phyloP scores from a whole-genome alignment of 2,329 filamentous ascomycete species.

The Thermoascus crustaceus region DNA sequence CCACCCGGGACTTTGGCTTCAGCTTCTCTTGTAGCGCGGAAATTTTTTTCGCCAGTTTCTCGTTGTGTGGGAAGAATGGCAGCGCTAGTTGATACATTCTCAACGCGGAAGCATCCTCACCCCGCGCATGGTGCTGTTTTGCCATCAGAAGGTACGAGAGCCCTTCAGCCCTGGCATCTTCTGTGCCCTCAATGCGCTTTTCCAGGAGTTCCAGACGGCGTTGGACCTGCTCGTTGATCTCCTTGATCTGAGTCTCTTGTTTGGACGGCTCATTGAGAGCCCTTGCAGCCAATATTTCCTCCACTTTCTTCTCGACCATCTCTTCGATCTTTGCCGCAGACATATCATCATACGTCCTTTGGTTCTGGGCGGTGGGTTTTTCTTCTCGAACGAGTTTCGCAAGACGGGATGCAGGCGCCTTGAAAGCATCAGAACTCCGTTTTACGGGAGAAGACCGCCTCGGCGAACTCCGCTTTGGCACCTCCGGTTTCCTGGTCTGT shows the following conservation, averaged over 20 bases:
- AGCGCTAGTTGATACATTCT: slow-evolving; percentile 79
- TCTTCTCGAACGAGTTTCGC: slow-evolving; percentile 40
- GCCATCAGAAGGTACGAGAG: slow-evolving; percentile 82
- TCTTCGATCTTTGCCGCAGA: slow-evolving; percentile 75
- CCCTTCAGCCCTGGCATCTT: slow-evolving; percentile 71
- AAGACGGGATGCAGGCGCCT: slow-evolving; percentile 30
- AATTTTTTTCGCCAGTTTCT: slow-evolving; percentile 59
- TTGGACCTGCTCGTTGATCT: slow-evolving; percentile 70
- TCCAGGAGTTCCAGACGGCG: slow-evolving; percentile 76
- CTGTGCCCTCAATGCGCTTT: slow-evolving; percentile 68
- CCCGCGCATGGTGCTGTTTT: slow-evolving; percentile 77
- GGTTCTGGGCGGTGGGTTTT: slow-evolving; percentile 17
- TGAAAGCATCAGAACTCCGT: slow-evolving; percentile 25
- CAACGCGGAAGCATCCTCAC: slow-evolving; percentile 69
- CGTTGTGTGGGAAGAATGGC: slow-evolving; percentile 77
- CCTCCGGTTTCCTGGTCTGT: slow-evolving; percentile 32
- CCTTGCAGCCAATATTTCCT: slow-evolving; percentile 76
- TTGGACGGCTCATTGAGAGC: slow-evolving; percentile 49
- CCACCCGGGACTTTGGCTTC: slow-evolving; percentile 16
- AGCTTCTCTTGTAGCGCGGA: slow-evolving; percentile 45
- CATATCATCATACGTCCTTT: slow-evolving; percentile 43
- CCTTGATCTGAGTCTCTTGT: slow-evolving; percentile 34
- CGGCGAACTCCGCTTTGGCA: no score
- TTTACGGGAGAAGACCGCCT: slow-evolving; percentile 36
- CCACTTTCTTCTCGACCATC: slow-evolving; percentile 84